Conservation (phyloP, 768 basidiomycete species). For the Leucocoprinus sp. region DNA sequence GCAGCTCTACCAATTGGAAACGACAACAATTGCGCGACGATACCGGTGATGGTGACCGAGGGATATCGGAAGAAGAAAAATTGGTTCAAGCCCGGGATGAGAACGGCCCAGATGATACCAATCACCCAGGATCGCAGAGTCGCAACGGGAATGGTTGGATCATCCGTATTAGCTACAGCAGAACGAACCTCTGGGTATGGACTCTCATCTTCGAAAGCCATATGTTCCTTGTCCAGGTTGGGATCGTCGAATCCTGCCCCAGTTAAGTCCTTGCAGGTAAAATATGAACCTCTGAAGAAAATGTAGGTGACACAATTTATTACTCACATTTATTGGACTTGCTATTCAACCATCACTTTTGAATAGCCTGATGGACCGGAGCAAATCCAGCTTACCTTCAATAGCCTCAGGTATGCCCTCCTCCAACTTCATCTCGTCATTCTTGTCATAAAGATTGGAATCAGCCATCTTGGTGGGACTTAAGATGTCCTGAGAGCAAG, state of each 20-base stretch:
- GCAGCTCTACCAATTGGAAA: constrained; percentile 60
- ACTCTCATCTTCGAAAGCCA: constrained; percentile 53
- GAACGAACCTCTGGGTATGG: constrained; percentile 73
- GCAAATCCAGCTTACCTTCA: constrained; percentile 1
- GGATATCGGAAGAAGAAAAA: constrained; percentile 49
- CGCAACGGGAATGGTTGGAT: constrained; percentile 47
- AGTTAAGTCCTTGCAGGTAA: constrained; percentile 20
- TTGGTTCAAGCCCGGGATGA: constrained; percentile 49
- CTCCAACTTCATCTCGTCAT: constrained; percentile 6
- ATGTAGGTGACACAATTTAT: neutral
- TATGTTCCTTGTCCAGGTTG: constrained; percentile 33
- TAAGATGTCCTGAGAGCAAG: constrained; percentile 2
- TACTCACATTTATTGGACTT: constrained; percentile 23
- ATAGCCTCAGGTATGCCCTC: constrained; percentile 6
- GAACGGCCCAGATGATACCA: constrained; percentile 43
- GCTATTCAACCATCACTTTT: constrained; percentile 13
- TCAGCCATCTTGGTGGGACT: constrained; percentile 8
- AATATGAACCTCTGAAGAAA: neutral
- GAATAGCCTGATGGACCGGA: neutral
- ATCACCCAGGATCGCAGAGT: constrained; percentile 46
- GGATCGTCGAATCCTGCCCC: constrained; percentile 36
- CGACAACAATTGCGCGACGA: constrained; percentile 65
- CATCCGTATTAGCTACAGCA: constrained; percentile 59
- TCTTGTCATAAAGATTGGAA: neutral
- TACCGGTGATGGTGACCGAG: constrained; percentile 28